phyloP scores from a whole-genome alignment of 148 eudicot genomes.

The Rhododendron ferrugineum region DNA sequence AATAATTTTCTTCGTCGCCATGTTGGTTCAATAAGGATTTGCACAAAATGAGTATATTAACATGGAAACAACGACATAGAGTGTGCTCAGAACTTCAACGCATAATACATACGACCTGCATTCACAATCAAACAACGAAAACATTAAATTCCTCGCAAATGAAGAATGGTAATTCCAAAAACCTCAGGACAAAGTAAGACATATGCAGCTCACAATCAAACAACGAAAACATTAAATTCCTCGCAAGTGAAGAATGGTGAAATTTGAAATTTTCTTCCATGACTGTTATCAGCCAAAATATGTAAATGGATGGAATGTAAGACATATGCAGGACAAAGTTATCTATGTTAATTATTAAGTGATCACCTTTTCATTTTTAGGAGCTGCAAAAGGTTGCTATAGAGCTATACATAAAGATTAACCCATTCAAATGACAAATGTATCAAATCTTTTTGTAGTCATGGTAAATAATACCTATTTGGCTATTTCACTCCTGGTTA shows the following conservation, averaged over 20 bases:
- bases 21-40: not conserved
- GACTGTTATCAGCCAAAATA: not conserved
- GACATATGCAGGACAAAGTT: not conserved
- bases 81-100: not conserved
- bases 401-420: not conserved
- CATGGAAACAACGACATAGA: not conserved
- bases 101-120: slow-evolving; percentile 6
- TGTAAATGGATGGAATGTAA: not conserved
- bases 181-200: not conserved
- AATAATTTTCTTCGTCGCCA: slow-evolving; percentile 58
- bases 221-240: no score
- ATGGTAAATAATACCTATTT: not conserved
- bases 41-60: not conserved
- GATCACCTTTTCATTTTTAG: not conserved
- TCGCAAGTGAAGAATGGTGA: not conserved
- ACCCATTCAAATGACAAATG: not conserved
- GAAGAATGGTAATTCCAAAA: not conserved
- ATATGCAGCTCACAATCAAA: no score
- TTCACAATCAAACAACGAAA: not conserved
- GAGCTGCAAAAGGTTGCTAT: slow-evolving; percentile 2
- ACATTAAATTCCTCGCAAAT: not conserved
- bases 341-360: not conserved
- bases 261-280: not conserved
- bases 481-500: not conserved
- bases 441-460: not conserved